phyloP scores from a whole-genome alignment of 176 grass and related monocot genomes.

The Lolium perenne region DNA sequence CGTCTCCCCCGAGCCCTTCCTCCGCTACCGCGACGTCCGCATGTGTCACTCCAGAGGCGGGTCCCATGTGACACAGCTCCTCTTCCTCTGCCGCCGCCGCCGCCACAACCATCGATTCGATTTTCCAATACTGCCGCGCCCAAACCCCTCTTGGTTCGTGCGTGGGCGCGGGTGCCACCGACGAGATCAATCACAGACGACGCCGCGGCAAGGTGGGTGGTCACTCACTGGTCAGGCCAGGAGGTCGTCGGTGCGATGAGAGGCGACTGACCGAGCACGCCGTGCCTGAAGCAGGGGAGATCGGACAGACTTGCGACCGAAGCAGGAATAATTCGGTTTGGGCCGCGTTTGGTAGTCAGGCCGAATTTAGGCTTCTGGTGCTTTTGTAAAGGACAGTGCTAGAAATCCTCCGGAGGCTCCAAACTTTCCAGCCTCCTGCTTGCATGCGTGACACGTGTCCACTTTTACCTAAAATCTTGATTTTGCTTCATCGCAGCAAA shows the following conservation, averaged over 20 bases:
- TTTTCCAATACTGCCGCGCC: not conserved
- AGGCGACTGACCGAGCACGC: not conserved
- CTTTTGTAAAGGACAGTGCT: too few species aligned
- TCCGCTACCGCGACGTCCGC: not conserved
- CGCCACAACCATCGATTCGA: conserved; percentile 15
- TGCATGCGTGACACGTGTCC: too few species aligned
- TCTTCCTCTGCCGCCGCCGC: conserved; percentile 3
- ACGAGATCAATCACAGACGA: not conserved
- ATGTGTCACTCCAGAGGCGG: not conserved
- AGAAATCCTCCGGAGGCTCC: too few species aligned
- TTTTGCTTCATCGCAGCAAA: too few species aligned
- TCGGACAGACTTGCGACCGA: too few species aligned
- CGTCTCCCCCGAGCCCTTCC: not conserved
- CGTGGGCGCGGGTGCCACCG: not conserved
- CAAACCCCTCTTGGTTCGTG: not conserved
- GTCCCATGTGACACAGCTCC: conserved; percentile 2
- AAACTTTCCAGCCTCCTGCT: too few species aligned
- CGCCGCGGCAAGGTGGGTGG: not conserved
- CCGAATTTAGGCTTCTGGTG: too few species aligned
- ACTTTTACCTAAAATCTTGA: too few species aligned
- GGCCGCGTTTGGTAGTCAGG: too few species aligned
- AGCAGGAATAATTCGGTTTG: too few species aligned
- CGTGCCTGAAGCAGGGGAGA: not conserved
- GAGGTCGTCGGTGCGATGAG: not conserved
- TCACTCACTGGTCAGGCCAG: too few species aligned